Evolutionary conservation across 1,139 yeast genomes (phyloP), one percentile per base, ranked within the genome.

Genomic region (Diutina neorugosa): DNA sequence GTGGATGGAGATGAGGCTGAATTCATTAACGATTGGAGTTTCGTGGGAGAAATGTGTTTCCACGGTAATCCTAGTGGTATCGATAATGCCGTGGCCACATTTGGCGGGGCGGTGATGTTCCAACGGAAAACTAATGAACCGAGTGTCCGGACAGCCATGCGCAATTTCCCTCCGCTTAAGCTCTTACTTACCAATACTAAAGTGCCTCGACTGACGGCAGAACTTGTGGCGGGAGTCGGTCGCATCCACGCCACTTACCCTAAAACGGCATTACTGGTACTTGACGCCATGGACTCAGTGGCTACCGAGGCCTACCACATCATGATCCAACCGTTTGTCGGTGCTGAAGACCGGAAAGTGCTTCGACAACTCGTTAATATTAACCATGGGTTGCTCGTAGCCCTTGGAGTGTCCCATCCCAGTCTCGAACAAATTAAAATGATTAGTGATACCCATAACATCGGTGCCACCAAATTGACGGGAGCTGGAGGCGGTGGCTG

Each of bases 401-500:
- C 97, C 0, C 68, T 93, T 19, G 96, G 97, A 1, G 99, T 94
- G 7, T 86, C 96, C 14, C 98, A 94, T 65, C 96, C 97, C 4
- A 76, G 85, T 19, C 73, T 93, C 55, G 98, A 93, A 64, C 72
- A 74, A 53, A 80, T 91, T 51, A 84, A 82, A 60, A 69, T 79
- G 23, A 71, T 82, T 19, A 78, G 87, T 23, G 91, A 86, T 61
- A 74, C 72, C 50, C 63, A 80, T 54, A 64, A 71, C 1, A 68
- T 93, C 41, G 99, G 99, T 6, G 83, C 87, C 56, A 91, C 99
- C 1, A 93, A 93, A 66, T 76, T 93, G 56, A 93, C 98, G 0
- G 99, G 99, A 48, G 98, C 98, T 0, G 99, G 99, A 25, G 98
- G 98, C 19, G 99, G 99, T 50, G 99, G 99, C 1, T 93, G 99